phyloP scores from a whole-genome alignment of 768 basidiomycete species.

The Termitomyces sp. region DNA sequence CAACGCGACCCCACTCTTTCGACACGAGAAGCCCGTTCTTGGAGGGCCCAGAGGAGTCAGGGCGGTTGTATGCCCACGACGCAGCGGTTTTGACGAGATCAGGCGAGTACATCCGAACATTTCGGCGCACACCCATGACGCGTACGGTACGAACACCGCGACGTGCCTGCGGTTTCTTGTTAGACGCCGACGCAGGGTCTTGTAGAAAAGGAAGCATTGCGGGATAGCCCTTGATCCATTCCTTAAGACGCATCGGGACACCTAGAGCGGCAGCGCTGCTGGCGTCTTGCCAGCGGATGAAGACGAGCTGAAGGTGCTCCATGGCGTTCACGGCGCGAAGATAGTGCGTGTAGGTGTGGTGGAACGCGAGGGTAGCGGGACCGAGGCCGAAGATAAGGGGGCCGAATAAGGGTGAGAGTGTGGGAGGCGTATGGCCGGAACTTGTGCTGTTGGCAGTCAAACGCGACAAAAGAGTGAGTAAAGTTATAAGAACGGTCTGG shows the following conservation, averaged over 20 bases:
- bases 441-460: conserved; percentile 80
- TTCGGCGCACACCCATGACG: conserved; percentile 72
- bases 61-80: conserved; percentile 41
- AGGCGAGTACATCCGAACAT: conserved; percentile 83
- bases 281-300: conserved; percentile 76
- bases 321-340: conserved; percentile 82
- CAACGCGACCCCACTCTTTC: conserved; percentile 77
- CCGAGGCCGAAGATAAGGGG: conserved; percentile 86
- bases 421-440: conserved; percentile 89
- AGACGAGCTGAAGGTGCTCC: conserved; percentile 90
- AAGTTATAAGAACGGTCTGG: conserved; percentile 58
- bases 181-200: conserved; percentile 20
- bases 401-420: conserved; percentile 85
- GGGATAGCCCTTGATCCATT: conserved; percentile 91
- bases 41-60: conserved; percentile 17
- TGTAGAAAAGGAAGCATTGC: conserved; percentile 66
- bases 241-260: conserved; percentile 82
- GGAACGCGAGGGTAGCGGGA: conserved; percentile 44
- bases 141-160: conserved; percentile 76
- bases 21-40: conserved; percentile 51
- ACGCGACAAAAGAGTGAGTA: conserved; percentile 78
- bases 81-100: conserved; percentile 73
- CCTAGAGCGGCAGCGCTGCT: conserved; percentile 58
- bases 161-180: conserved; percentile 57
- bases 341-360: conserved; percentile 56